These are phyloP conservation scores for Torulaspora quercuum DNA, from an alignment of 805 yeast genomes.

Conservation along the genomic window DNA sequence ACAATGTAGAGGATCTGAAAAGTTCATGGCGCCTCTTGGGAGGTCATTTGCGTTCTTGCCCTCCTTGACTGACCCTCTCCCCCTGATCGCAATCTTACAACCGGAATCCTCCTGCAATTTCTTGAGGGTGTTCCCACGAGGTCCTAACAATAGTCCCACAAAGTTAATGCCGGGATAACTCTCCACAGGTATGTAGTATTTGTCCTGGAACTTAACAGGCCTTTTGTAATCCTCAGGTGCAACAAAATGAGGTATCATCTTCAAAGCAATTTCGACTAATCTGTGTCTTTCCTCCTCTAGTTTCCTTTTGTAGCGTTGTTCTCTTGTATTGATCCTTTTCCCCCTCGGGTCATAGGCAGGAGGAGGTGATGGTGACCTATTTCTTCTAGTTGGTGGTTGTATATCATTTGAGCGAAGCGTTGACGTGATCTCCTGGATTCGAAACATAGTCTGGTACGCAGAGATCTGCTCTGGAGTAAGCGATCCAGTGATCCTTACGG, in stretches of 20 bases:
- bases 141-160: conserved; percentile 87
- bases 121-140: conserved; percentile 88
- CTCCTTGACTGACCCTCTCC: conserved; percentile 93
- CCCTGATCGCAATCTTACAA: conserved; percentile 86
- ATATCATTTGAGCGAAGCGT: conserved; percentile 51
- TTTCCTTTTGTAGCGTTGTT: conserved; percentile 54
- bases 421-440: conserved; percentile 77
- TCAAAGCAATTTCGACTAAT: conserved; percentile 70
- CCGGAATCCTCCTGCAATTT: conserved; percentile 81
- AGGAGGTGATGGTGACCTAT: conserved; percentile 83
- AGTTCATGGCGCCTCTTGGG: conserved; percentile 48
- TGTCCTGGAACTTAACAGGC: conserved; percentile 72
- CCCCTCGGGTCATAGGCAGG: conserved; percentile 86
- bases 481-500: conserved; percentile 45
- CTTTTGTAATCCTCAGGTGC: conserved; percentile 77
- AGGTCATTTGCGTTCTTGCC: conserved; percentile 60
- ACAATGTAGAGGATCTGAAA: conserved; percentile 86
- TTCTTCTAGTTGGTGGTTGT: conserved; percentile 46
- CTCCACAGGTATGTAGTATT: conserved; percentile 76
- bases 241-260: conserved; percentile 66
- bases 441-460: conserved; percentile 61
- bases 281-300: conserved; percentile 77
- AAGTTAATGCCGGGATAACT: conserved; percentile 91
- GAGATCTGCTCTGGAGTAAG: conserved; percentile 76
- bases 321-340: conserved; percentile 81